Evolutionary conservation across 441 rosid species (phyloP).

Genomic region (Euphorbia celastroides): DNA sequence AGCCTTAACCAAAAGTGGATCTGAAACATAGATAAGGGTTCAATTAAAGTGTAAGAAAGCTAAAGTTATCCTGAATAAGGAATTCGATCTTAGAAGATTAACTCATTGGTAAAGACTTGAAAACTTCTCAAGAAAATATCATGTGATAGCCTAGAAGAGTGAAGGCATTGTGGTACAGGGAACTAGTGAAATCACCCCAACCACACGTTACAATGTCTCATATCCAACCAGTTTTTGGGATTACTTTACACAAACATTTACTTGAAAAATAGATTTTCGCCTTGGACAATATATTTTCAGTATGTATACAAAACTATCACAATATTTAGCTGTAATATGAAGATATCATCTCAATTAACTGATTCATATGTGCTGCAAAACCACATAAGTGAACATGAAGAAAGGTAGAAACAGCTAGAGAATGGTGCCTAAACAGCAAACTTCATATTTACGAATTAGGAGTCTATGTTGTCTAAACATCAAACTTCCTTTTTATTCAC

Average conservation of each 20-base stretch:
- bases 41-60: not conserved
- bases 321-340: too few relatives aligned
- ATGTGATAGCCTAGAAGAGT: not conserved
- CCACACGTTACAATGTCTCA: not conserved
- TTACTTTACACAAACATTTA: not conserved
- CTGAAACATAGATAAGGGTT: slow-evolving; percentile 31
- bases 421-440: too few relatives aligned
- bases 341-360: not conserved
- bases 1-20: slow-evolving; percentile 86
- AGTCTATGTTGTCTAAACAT: too few relatives aligned
- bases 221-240: not conserved
- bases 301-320: too few relatives aligned
- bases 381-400: not conserved
- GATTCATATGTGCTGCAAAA: not conserved
- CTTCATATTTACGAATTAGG: too few relatives aligned
- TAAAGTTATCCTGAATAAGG: not conserved
- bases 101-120: not conserved
- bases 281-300: too few relatives aligned
- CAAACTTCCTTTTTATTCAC: too few relatives aligned
- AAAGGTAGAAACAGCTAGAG: too few relatives aligned
- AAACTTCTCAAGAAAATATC: not conserved
- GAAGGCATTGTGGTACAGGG: not conserved
- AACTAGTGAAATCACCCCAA: not conserved
- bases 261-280: too few relatives aligned
- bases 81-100: not conserved